A percentile compares a stretch with the other conserved stretches of the same genome.
Conservation (phyloP, 164 flowering plant genomes). For the Kingdonia uniflora region DNA sequence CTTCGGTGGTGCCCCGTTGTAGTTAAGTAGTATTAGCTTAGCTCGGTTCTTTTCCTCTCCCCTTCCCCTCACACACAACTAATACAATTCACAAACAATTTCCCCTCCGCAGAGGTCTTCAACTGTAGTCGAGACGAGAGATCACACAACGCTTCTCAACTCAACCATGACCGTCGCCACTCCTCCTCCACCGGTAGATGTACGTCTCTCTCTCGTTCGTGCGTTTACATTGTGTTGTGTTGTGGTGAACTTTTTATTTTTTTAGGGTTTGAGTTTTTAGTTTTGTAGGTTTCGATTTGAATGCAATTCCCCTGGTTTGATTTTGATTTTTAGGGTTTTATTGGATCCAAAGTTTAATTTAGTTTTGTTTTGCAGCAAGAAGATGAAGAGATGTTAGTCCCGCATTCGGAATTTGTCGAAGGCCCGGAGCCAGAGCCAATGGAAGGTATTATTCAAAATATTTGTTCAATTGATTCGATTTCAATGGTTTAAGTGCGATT, state of each 20-base stretch:
- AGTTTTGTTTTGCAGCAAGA: conserved; percentile 42
- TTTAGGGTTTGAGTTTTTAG: neutral
- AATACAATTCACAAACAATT: too few relatives aligned
- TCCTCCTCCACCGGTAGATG: conserved; percentile 6
- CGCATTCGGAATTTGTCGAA: conserved; percentile 55
- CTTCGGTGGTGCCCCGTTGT: too few relatives aligned
- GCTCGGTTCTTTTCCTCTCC: too few relatives aligned
- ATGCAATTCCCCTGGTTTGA: neutral
- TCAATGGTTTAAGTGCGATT: neutral
- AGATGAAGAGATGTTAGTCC: conserved; percentile 88
- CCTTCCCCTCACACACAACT: too few relatives aligned
- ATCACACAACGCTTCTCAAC: too few relatives aligned
- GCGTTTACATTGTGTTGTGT: neutral
- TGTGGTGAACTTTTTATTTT: too few relatives aligned
- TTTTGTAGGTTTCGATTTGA: neutral
- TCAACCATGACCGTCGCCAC: conserved; percentile 4
- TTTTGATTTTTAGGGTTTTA: conserved; percentile 23
- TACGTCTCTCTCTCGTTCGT: neutral
- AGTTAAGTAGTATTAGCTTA: too few relatives aligned
- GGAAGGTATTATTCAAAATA: conserved; percentile 30
- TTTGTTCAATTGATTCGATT: neutral
- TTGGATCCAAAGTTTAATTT: conserved; percentile 19
- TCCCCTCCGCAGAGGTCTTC: too few relatives aligned
- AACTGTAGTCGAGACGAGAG: too few relatives aligned
- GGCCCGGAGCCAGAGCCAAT: conserved; percentile 69